Base-by-base conservation (phyloP, 495 filamentous ascomycete species). In the Apodospora peruviana region DNA sequence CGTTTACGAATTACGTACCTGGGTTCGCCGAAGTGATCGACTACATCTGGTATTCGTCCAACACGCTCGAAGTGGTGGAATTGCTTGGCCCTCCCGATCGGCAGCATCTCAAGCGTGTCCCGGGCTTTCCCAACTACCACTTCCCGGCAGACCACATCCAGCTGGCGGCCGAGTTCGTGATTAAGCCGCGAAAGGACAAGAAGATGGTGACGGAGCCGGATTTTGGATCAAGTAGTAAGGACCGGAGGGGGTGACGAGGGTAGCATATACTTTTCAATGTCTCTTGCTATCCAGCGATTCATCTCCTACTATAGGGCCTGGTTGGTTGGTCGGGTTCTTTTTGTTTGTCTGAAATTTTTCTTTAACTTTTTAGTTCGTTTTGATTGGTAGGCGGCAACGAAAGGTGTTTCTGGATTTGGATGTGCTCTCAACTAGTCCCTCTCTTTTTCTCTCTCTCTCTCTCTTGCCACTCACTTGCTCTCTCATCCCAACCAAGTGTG, bases 81-180 rank as follows among this genome's bases (percentile, higher is more conserved):
- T 67, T 98, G 48, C 86, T 98, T 9, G 94, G 93, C 5, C 83
- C 91, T 32, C 88, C 96, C 10, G 94, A 98, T 67, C 80, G 82
- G 59, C 82, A 93, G 11, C 95, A 97, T 66, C 83, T 98, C 48
- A 83, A 85, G 56, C 78, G 83, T 39, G 90, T 96, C 4, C 93
- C 93, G 3, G 93, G 93, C 0, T 98, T 97, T 68, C 93, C 93
- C 10, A 95, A 97, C 58, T 91, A 86, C 62, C 93, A 97, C 70
- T 96, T 96, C 72, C 94, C 94, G 1, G 93, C 89, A 65, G 93
- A 98, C 67, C 93, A 98, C 69, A 80, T 98, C 57, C 87, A 90
- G 67, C 80, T 98, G 57, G 81, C 90, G 71, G 86, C 88, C 47
- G 89, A 97, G 70, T 96, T 96, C 68, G 77, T 83, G 48, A 83